phyloP scores from a whole-genome alignment of 2,329 filamentous ascomycete species.

The Phyllosticta citrichinensis region DNA sequence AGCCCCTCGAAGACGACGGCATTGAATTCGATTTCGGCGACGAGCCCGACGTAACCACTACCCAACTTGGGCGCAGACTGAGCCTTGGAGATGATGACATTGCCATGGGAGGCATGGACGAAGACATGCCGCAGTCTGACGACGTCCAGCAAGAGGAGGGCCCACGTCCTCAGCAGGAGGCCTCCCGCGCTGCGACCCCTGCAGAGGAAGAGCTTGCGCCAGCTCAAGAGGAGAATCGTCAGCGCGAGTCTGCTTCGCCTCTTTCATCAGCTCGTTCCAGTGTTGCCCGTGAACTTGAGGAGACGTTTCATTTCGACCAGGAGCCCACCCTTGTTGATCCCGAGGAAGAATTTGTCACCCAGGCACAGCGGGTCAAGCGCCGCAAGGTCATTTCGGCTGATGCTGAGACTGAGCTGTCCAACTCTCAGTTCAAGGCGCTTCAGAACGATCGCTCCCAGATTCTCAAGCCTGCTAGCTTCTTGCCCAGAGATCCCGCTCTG shows the following conservation, averaged over 20 bases:
- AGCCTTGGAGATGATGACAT: slow-evolving; percentile 23
- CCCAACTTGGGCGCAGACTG: slow-evolving; percentile 2
- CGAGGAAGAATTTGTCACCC: slow-evolving; percentile 45
- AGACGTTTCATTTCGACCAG: slow-evolving; percentile 39
- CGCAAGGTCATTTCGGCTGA: slow-evolving; percentile 79
- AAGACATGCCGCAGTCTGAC: slow-evolving; percentile 16
- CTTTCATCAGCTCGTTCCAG: slow-evolving; percentile 44
- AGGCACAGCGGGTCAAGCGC: slow-evolving; percentile 65
- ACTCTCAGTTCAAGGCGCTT: slow-evolving; percentile 70
- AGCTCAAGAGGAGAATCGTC: slow-evolving; percentile 13
- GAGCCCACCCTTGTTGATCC: slow-evolving; percentile 34
- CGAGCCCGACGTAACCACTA: slow-evolving; percentile 13
- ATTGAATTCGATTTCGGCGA: slow-evolving; percentile 35
- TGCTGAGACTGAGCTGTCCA: slow-evolving; percentile 65
- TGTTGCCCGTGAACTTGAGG: slow-evolving; percentile 53
- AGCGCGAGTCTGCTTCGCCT: slow-evolving; percentile 41
- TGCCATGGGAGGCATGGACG: slow-evolving; percentile 36
- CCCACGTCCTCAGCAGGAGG: slow-evolving; percentile 15
- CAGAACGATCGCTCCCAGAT: slow-evolving; percentile 81
- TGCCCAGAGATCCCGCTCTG: slow-evolving; percentile 78
- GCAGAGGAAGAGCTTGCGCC: not conserved
- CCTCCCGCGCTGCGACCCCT: slow-evolving; percentile 1
- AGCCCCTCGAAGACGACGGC: slow-evolving; percentile 43
- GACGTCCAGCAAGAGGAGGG: slow-evolving; percentile 38
- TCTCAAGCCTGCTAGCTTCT: slow-evolving; percentile 67